Evolutionary conservation across 176 grass and related monocot species (phyloP), one percentile per base, ranked within the genome.

Genomic region (Pontederia crassipes): DNA sequence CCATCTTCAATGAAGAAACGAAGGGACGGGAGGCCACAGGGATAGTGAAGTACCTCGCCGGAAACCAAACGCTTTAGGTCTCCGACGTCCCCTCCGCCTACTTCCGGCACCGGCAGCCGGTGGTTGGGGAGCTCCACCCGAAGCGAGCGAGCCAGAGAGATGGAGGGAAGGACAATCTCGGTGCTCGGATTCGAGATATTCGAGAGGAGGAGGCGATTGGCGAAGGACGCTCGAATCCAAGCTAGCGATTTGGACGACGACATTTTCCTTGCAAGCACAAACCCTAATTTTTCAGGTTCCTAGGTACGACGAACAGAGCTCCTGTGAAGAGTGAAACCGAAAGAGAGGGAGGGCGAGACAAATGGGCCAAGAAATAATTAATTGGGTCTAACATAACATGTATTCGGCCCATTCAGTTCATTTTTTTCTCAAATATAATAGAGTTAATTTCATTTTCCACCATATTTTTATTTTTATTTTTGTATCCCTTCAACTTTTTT

Each of bases 1-100:
- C 89, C 85, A 26, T 95, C 81, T 35, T 85, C 84, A 17, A 85
- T 94, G 60, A 88, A 75, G 84, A 94, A 94, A 12, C 84, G 81
- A 77, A 94, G 81, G 24, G 84, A 88, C 14, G 89, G 89, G 10
- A 88, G 78, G 12, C 84, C 84, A 26, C 84, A 94, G 47, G 84
- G 89, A 57, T 88, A 94, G 8, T 65, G 75, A 48, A 94, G 65
- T 65, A 76, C 79, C 0, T 72, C 52, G 9, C 65, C 53, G 55
- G 78, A 85, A 55, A 62, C 52, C 65, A 88, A 75, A 49, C 20
- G 67, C 52, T 79, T 72, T 26, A 95, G 45, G 17, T 82, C 65
- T 20, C 79, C 83, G 1, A 80, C 87, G 57, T 79, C 55, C 11
- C 65, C 81, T 12, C 69, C 65, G 45, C 65, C 52, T 20, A 52